Evolutionary conservation across 2,329 filamentous ascomycete species (phyloP), one percentile per base, ranked within the genome.

Genomic region (Talaromyces sp.): DNA sequence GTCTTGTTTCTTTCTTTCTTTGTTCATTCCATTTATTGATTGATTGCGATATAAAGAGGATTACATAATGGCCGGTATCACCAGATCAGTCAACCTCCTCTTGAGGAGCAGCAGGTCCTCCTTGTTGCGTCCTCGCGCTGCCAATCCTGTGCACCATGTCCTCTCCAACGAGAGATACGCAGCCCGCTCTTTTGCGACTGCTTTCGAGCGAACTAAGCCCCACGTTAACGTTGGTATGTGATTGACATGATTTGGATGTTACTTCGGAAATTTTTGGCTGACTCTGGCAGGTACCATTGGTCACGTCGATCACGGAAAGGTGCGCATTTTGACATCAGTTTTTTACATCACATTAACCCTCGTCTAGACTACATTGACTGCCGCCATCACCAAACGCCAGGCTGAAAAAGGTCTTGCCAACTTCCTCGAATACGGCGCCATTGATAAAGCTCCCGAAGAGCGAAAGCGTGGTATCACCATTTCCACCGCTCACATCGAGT

Each of bases 391-490:
- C 76, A 99, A 99, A 86, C 88, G 94, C 78, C 95, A 98, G 82
- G 88, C 95, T 72, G 91, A 94, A 77, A 97, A 97, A 85, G 94
- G 95, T 69, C 84, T 92, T 74, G 95, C 95, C 78, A 93, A 83
- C 83, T 99, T 95, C 85, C 90, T 98, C 78, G 95, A 98, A 64
- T 99, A 99, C 86, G 93, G 92, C 78, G 84, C 95, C 76, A 99
- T 99, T 78, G 95, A 99, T 85, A 99, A 98, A 85, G 95, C 95
- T 63, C 95, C 95, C 70, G 95, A 99, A 83, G 95, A 99, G 87
- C 91, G 95, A 78, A 98, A 98, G 87, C 94, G 95, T 87, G 95
- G 95, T 89, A 99, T 99, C 83, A 99, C 95, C 79, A 99, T 99
- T 79, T 93, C 95, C 66, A 96, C 95, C 64, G 92, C 95, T 71